These are phyloP conservation scores for Crucibulum laeve DNA, from an alignment of 768 basidiomycete genomes.

Conservation along the genomic window DNA sequence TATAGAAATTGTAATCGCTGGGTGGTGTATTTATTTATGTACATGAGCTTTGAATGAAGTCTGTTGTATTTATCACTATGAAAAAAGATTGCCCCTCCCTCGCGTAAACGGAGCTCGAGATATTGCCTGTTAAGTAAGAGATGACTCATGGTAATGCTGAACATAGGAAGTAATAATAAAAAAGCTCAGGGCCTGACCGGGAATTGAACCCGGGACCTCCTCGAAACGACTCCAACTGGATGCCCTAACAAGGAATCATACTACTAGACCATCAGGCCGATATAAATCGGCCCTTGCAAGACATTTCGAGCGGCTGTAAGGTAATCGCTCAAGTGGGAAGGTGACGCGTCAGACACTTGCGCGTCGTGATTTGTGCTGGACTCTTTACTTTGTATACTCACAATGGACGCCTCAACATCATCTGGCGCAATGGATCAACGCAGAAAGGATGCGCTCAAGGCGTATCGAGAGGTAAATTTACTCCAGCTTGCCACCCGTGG, in stretches of 20 bases:
- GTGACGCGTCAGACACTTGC: constrained; percentile 33
- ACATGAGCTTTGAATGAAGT: too few relatives aligned
- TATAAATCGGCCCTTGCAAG: constrained; percentile 34
- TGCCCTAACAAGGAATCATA: constrained; percentile 61
- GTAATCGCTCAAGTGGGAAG: constrained; percentile 9
- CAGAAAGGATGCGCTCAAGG: constrained; percentile 67
- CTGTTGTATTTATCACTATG: too few relatives aligned
- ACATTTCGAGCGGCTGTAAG: neutral
- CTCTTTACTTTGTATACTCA: constrained; percentile 12
- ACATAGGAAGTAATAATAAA: too few relatives aligned
- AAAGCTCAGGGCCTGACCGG: constrained; percentile 57
- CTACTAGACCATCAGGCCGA: too few relatives aligned
- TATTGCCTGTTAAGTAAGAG: too few relatives aligned
- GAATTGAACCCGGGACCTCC: constrained; percentile 90
- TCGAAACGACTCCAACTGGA: constrained; percentile 34
- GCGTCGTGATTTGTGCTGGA: constrained; percentile 22
- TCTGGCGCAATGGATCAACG: constrained; percentile 65
- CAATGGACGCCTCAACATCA: constrained; percentile 54
- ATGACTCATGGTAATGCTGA: too few relatives aligned
- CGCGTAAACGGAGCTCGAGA: too few relatives aligned
- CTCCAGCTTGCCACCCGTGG: neutral
- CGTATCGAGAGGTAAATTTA: constrained; percentile 63
- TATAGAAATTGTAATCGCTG: too few relatives aligned
- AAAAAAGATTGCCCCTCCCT: too few relatives aligned
- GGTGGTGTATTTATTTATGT: too few relatives aligned